Conservation (phyloP, 306 rosid species). For the Sicyos edulis region DNA sequence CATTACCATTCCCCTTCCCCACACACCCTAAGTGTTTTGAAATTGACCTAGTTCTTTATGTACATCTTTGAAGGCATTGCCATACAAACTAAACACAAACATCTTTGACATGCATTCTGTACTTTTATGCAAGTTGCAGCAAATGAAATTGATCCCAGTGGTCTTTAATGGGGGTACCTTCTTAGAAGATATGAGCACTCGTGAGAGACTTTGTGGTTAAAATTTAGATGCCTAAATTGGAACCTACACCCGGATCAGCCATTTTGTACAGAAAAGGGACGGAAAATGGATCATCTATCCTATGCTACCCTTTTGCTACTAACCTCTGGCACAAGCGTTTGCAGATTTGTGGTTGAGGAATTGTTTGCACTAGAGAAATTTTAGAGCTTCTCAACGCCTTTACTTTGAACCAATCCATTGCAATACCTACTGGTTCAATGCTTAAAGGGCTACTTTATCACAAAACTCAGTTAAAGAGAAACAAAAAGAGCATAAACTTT, state of each 20-base stretch:
- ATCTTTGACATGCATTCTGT: neutral
- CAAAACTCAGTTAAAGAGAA: neutral
- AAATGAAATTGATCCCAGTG: neutral
- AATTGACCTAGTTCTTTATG: neutral
- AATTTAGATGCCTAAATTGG: slow-evolving; percentile 4
- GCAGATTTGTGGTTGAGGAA: neutral
- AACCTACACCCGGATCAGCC: neutral
- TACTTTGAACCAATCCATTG: neutral
- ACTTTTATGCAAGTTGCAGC: neutral
- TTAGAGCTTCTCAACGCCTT: neutral
- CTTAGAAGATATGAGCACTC: neutral
- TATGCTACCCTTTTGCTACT: neutral
- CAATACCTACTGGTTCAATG: neutral
- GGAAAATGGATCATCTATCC: neutral
- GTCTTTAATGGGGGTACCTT: neutral
- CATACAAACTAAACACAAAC: neutral
- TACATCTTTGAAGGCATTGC: neutral
- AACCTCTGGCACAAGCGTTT: neutral
- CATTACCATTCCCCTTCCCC: no score
- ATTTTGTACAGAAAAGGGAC: neutral
- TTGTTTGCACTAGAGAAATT: neutral
- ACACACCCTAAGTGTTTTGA: neutral
- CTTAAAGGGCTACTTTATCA: neutral
- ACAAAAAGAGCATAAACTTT: neutral
- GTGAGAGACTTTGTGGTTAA: neutral